phyloP scores from a whole-genome alignment of 495 filamentous ascomycete species.

The Annulohypoxylon nitens region DNA sequence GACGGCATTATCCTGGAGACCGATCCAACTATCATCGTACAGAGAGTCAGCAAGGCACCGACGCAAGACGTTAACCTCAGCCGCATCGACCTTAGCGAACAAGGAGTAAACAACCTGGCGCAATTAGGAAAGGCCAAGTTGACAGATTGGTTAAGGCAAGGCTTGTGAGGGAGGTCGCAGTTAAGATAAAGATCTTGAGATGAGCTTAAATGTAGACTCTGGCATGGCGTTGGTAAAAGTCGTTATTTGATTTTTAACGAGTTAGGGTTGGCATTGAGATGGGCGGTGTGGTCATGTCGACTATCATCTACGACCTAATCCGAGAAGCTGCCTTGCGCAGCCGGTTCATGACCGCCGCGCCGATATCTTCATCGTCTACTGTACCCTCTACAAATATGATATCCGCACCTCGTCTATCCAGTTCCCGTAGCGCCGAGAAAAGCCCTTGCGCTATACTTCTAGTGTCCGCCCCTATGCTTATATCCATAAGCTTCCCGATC shows the following conservation, averaged over 20 bases:
- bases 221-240: slow-evolving; percentile 52
- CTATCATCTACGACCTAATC: slow-evolving; percentile 59
- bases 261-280: slow-evolving; percentile 32
- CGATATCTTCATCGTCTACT: slow-evolving; percentile 81
- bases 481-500: slow-evolving; percentile 63
- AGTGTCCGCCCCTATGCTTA: slow-evolving; percentile 75
- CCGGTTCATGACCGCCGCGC: slow-evolving; percentile 97
- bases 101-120: slow-evolving; percentile 94
- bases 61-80: slow-evolving; percentile 90
- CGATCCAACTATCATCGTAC: slow-evolving; percentile 91
- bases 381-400: slow-evolving; percentile 94
- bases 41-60: slow-evolving; percentile 91
- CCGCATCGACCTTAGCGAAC: slow-evolving; percentile 94
- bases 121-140: slow-evolving; percentile 94
- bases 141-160: slow-evolving; percentile 89
- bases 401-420: slow-evolving; percentile 83
- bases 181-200: slow-evolving; percentile 27
- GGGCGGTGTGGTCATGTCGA: slow-evolving; percentile 17
- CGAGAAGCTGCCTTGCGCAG: slow-evolving; percentile 85
- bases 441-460: slow-evolving; percentile 83
- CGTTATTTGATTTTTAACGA: slow-evolving; percentile 46
- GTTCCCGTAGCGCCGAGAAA: slow-evolving; percentile 86
- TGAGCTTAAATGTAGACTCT: slow-evolving; percentile 34
- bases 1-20: slow-evolving; percentile 98
- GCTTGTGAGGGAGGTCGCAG: slow-evolving; percentile 59